A percentile compares a stretch with the other conserved stretches of the same genome.
phyloP scores from a whole-genome alignment of 371 early-diverging fungal species.

The Mortierella sp. region DNA sequence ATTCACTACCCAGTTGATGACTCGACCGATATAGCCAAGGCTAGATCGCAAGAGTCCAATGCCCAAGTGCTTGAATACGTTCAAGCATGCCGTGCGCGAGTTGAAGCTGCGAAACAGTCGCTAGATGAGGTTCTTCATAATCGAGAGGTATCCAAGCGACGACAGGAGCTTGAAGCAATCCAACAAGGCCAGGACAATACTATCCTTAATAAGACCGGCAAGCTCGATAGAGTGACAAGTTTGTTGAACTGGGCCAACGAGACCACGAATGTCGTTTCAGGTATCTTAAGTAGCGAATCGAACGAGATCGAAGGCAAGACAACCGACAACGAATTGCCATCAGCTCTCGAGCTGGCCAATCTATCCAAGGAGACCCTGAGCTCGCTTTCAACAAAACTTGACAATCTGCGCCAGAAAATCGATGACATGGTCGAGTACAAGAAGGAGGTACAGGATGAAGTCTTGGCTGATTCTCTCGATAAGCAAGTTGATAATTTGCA shows the following conservation, averaged over 20 bases:
- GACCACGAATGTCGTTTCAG: conserved; percentile 14
- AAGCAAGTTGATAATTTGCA: not conserved
- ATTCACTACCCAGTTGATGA: conserved; percentile 36
- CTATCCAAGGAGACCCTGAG: conserved; percentile 22
- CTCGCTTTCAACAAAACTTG: conserved; percentile 6
- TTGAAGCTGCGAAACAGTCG: conserved; percentile 17
- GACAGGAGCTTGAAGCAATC: conserved; percentile 24
- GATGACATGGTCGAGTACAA: conserved; percentile 36
- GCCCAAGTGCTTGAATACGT: conserved; percentile 27
- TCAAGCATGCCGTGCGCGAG: conserved; percentile 11
- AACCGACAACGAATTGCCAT: not conserved
- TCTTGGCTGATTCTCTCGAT: conserved; percentile 2
- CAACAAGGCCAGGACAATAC: conserved; percentile 13
- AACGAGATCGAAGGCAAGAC: not conserved
- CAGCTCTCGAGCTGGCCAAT: conserved; percentile 9
- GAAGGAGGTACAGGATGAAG: conserved; percentile 21
- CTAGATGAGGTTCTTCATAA: conserved; percentile 14
- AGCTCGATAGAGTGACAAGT: conserved; percentile 22
- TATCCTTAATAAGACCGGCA: conserved; percentile 25
- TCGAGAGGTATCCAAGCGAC: conserved; percentile 23
- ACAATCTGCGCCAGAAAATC: conserved; percentile 20
- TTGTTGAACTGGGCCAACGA: conserved; percentile 38
- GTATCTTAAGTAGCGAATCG: conserved; percentile 1
- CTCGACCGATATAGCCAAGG: conserved; percentile 24
- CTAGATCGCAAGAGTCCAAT: conserved; percentile 24